phyloP scores from a whole-genome alignment of 345 rosid species.

The Jatropha curcas region DNA sequence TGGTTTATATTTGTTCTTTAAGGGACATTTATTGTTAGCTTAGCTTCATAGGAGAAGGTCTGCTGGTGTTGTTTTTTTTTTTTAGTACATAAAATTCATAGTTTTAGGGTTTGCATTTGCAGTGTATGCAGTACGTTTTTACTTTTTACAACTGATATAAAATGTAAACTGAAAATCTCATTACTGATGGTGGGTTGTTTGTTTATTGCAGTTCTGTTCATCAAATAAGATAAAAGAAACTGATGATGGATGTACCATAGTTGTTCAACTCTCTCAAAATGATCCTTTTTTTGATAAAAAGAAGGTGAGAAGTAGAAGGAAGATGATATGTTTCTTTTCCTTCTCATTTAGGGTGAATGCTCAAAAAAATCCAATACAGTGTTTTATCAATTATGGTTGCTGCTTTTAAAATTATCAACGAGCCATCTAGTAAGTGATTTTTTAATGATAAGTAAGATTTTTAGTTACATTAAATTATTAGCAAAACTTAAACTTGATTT shows the following conservation, averaged over 20 bases:
- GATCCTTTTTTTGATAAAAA: slow-evolving; percentile 61
- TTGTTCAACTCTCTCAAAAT: slow-evolving; percentile 51
- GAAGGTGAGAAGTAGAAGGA: slow-evolving; percentile 46
- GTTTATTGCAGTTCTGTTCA: slow-evolving; percentile 41
- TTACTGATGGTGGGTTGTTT: not conserved
- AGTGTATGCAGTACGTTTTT: not conserved
- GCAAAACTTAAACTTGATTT: too few relatives aligned
- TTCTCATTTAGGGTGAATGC: not conserved
- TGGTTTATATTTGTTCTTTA: not conserved
- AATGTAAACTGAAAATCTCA: not conserved
- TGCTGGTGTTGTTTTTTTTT: not conserved
- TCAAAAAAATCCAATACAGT: too few relatives aligned
- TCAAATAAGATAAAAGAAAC: slow-evolving; percentile 26
- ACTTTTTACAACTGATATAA: not conserved
- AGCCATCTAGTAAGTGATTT: too few relatives aligned
- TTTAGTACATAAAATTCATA: not conserved
- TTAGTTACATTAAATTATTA: too few relatives aligned
- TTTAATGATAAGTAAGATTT: too few relatives aligned
- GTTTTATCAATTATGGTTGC: too few relatives aligned
- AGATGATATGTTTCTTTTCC: not conserved
- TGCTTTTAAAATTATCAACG: too few relatives aligned
- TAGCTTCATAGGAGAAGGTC: not conserved
- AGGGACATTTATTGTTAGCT: not conserved
- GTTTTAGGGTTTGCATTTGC: not conserved
- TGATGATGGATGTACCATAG: slow-evolving; percentile 34